Base-by-base conservation (phyloP, 306 rosid species). In the Alnus rubra region DNA sequence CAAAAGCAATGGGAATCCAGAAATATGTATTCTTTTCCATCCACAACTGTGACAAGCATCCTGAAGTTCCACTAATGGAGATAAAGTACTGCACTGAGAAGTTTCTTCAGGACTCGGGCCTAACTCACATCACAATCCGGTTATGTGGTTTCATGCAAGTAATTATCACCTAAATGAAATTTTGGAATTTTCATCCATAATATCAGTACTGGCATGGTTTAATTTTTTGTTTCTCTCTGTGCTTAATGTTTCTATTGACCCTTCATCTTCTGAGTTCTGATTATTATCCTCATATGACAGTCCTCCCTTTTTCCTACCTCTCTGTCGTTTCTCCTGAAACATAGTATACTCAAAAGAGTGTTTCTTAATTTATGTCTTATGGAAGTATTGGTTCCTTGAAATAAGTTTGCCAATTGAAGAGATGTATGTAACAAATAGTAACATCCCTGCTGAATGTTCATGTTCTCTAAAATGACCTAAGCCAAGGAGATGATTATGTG, bases 51-150 rank as follows among this genome's bases (percentile, higher is more conserved):
- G 98, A 95, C 80, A 91, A 91, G 80, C 99, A 93, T 76, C 98
- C 98, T 1, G 99, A 95, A 83, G 98, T 95, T 76, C 99, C 99
- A n/a, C 87, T 95, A 8, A 95, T 95, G 99, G 97, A 95, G 87
- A 95, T 95, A 80, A 95, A 95, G 87, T 88, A 87, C 67, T 93
- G 98, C 73, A 95, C 99, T 9, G 96, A 95, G 85, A 93, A 88
- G 82, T 95, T 91, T 82, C 90, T 90, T 67, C 87, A 87, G 48
- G 94, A 95, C 60, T 90, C 96, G 2, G 94, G 92, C 87, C 86
- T 95, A 52, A 88, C 77, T 80, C 96, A 93, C 79, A 0, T 91
- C 76, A 72, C 87, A 44, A 91, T 95, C 65, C 94, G 96, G 67
- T 80, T 93, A 71, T 89, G 97, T 72, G 98, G 98, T 82, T 95